Evolutionary conservation across 768 basidiomycete genomes (phyloP).

Genomic region (Mycena vitilis): DNA sequence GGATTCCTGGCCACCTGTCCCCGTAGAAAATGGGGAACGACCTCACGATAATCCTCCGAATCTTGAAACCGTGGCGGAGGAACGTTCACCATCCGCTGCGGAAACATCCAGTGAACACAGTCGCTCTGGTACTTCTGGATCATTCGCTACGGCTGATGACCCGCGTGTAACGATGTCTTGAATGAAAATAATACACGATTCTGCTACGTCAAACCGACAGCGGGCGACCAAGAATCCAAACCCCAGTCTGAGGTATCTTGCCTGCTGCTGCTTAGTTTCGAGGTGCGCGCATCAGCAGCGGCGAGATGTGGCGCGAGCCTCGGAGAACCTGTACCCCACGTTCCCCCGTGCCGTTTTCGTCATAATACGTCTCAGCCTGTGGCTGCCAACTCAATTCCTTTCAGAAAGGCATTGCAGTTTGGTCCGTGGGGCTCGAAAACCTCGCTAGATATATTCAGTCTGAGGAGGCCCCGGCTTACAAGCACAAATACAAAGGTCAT

Average conservation of each 20-base stretch:
- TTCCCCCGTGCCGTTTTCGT: not conserved
- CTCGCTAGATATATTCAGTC: not conserved
- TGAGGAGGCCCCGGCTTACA: not conserved
- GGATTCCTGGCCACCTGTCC: not conserved
- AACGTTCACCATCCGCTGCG: not conserved
- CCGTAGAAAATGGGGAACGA: not conserved
- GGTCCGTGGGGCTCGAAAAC: too few species aligned
- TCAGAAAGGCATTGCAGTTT: not conserved
- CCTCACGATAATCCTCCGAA: not conserved
- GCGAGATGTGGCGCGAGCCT: constrained; percentile 30
- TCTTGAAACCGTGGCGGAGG: not conserved
- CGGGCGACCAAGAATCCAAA: not conserved
- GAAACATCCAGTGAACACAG: not conserved
- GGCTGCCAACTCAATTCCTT: not conserved
- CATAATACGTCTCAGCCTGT: too few species aligned
- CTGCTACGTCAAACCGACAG: too few species aligned
- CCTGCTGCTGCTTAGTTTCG: constrained; percentile 8
- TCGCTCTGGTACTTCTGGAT: not conserved
- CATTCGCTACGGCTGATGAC: not conserved
- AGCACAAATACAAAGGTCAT: not conserved
- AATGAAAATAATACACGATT: not conserved
- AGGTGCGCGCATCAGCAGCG: constrained; percentile 20
- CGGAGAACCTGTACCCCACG: constrained; percentile 14
- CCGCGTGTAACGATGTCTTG: not conserved
- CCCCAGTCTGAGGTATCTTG: not conserved